Percentiles rank a stretch among this genome's conserved stretches.
Conservation (phyloP, 805 yeast species). For the Metschnikowia continentalis region DNA sequence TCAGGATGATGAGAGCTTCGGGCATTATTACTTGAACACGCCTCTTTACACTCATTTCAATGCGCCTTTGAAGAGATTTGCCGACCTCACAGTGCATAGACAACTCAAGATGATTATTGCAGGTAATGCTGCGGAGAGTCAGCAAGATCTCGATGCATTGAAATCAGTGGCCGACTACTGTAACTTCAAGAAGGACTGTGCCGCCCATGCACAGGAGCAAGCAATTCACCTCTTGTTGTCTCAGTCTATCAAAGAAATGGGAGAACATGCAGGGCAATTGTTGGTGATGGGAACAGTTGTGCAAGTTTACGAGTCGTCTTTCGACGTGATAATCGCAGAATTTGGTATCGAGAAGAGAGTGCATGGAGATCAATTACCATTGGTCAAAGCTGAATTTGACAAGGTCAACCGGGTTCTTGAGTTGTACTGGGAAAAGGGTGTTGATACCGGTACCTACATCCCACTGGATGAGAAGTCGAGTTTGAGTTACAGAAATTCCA, state of each 20-base stretch:
- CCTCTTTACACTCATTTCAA: slow-evolving; percentile 91
- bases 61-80: slow-evolving; percentile 88
- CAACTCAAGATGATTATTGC: slow-evolving; percentile 71
- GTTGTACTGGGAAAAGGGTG: slow-evolving; percentile 88
- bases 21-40: slow-evolving; percentile 75
- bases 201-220: slow-evolving; percentile 89
- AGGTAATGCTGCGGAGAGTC: slow-evolving; percentile 31
- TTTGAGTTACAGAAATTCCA: slow-evolving; percentile 70
- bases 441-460: slow-evolving; percentile 84
- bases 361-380: slow-evolving; percentile 94
- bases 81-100: slow-evolving; percentile 88
- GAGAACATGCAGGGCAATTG: slow-evolving; percentile 70
- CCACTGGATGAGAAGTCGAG: slow-evolving; percentile 88
- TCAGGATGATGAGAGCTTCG: slow-evolving; percentile 70
- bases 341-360: slow-evolving; percentile 94
- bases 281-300: slow-evolving; percentile 81
- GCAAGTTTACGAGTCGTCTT: slow-evolving; percentile 93
- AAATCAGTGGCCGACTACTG: slow-evolving; percentile 88
- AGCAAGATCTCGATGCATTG: slow-evolving; percentile 56
- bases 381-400: slow-evolving; percentile 88
- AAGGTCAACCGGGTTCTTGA: slow-evolving; percentile 64
- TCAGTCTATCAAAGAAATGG: slow-evolving; percentile 75
- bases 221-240: slow-evolving; percentile 82
- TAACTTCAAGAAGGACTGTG: slow-evolving; percentile 92
- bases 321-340: slow-evolving; percentile 88